phyloP scores from a whole-genome alignment of 2,329 filamentous ascomycete genomes.

The Penicillium sp. region DNA sequence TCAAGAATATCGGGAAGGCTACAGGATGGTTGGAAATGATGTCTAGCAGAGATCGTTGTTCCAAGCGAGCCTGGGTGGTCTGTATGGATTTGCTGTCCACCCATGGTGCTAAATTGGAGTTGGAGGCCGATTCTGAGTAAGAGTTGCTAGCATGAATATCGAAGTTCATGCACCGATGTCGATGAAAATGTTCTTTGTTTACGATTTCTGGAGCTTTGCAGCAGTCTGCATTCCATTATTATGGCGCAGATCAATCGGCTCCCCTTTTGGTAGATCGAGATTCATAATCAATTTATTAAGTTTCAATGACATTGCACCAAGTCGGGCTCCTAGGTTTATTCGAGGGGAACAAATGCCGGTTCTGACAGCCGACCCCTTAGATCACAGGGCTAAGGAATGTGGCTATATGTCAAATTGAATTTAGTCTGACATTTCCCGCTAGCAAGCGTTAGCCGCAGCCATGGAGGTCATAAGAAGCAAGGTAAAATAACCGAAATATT shows the following conservation, averaged over 20 bases:
- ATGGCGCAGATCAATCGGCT: no score
- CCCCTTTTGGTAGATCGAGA: not conserved
- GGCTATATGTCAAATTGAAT: not conserved
- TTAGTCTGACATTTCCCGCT: not conserved
- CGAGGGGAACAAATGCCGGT: not conserved
- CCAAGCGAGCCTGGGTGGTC: not conserved
- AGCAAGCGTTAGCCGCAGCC: no score
- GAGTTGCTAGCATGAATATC: not conserved
- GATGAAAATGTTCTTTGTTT: no score
- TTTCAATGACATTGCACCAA: not conserved
- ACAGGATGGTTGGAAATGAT: not conserved
- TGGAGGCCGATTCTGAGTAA: not conserved
- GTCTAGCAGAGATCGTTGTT: not conserved
- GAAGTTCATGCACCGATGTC: no score
- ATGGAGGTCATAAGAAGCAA: no score
- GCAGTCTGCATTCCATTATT: no score
- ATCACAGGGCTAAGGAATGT: not conserved
- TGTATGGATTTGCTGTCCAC: not conserved
- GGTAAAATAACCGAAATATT: no score
- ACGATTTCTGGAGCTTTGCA: no score
- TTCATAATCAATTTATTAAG: not conserved
- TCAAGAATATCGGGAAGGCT: not conserved
- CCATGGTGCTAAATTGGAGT: not conserved
- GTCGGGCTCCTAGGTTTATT: not conserved
- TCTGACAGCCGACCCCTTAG: not conserved